Conservation (phyloP, 495 filamentous ascomycete genomes). For the Penicilliopsis zonata region DNA sequence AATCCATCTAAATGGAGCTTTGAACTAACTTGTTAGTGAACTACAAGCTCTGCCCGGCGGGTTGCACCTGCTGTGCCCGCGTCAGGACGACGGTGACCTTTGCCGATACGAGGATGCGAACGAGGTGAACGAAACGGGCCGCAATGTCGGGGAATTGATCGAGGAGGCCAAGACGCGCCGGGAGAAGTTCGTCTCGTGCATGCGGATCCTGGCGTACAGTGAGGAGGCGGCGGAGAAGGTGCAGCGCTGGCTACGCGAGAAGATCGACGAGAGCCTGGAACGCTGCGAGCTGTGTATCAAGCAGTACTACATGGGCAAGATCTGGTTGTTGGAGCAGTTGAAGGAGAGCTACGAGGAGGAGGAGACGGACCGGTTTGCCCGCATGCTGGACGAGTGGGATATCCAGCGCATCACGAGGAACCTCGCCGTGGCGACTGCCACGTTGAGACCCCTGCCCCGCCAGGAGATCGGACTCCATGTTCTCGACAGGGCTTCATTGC, state of each 20-base stretch:
- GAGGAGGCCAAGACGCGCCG: constrained; percentile 40
- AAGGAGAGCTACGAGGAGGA: constrained; percentile 52
- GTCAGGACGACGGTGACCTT: constrained; percentile 33
- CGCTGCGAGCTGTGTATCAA: constrained; percentile 71
- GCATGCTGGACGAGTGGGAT: constrained; percentile 45
- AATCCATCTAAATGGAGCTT: constrained; percentile 1
- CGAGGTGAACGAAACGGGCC: constrained; percentile 19
- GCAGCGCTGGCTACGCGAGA: constrained; percentile 44
- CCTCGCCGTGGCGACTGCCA: constrained; percentile 32
- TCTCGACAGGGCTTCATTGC: constrained; percentile 36
- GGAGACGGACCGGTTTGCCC: constrained; percentile 42
- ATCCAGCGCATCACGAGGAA: constrained; percentile 49
- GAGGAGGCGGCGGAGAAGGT: constrained; percentile 47
- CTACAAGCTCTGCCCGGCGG: constrained; percentile 32
- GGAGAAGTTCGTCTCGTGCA: constrained; percentile 45
- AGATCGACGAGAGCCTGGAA: constrained; percentile 42
- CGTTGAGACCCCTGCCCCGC: constrained; percentile 35
- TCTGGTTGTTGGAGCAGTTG: constrained; percentile 47
- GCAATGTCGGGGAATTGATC: constrained; percentile 22
- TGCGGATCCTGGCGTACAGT: constrained; percentile 56
- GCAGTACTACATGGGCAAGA: constrained; percentile 65
- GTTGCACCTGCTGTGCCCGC: constrained; percentile 38
- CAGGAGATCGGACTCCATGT: constrained; percentile 34
- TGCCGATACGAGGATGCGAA: constrained; percentile 40
- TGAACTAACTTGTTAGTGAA: constrained; percentile 17